These are phyloP conservation scores for Populus alba DNA, from an alignment of 345 rosid species.

Conservation along the genomic window DNA sequence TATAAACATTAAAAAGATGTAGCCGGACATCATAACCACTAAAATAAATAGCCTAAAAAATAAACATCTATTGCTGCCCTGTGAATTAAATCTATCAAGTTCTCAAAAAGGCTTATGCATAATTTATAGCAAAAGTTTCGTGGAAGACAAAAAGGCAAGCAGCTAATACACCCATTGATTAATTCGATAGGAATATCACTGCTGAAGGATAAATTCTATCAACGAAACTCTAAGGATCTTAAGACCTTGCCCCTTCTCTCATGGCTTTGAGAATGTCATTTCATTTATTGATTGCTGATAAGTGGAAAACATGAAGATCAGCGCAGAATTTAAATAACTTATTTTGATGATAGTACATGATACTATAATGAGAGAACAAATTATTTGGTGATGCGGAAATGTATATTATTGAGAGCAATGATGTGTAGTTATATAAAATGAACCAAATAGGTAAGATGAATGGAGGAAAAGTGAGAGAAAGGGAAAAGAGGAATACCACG, in stretches of 20 bases:
- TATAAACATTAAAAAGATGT: neutral
- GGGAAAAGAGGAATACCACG: slow-evolving; percentile 49
- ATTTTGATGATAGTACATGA: neutral
- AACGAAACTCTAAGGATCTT: neutral
- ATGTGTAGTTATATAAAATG: neutral
- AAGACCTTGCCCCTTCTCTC: neutral
- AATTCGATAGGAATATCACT: neutral
- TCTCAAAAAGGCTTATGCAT: neutral
- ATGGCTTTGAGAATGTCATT: neutral
- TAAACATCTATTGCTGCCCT: neutral
- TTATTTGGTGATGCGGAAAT: neutral
- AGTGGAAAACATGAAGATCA: neutral
- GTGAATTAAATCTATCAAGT: neutral
- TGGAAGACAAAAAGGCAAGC: neutral
- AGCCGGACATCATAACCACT: neutral
- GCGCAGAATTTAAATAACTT: neutral
- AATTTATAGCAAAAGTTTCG: neutral
- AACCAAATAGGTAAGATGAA: neutral
- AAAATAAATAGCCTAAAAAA: neutral
- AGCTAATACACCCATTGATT: neutral
- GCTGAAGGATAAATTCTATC: neutral
- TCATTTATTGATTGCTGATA: neutral
- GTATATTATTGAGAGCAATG: neutral
- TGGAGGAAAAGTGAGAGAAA: neutral
- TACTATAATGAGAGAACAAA: neutral